Percentiles rank a stretch among this genome's conserved stretches.
These are phyloP conservation scores for Actinomortierella wolfii DNA, from an alignment of 371 early-diverging fungal species.

Conservation along the genomic window DNA sequence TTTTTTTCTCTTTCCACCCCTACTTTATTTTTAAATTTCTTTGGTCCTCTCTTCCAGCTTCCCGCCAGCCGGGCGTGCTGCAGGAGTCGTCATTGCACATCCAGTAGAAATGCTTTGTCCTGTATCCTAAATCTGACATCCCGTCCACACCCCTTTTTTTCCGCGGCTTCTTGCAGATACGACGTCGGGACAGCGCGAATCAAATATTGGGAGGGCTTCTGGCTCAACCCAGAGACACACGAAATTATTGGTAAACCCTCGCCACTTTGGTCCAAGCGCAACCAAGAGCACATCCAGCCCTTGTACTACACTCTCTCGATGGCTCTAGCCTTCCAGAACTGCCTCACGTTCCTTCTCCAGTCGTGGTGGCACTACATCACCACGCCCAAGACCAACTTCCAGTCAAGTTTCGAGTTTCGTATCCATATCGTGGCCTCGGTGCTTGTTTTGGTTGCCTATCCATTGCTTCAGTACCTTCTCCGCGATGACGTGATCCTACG, in stretches of 20 bases:
- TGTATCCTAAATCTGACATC: not conserved
- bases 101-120: not conserved
- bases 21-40: not conserved
- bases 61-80: too few species aligned
- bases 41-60: not conserved
- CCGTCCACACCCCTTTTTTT: not conserved
- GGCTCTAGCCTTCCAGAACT: slow-evolving; percentile 23
- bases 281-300: slow-evolving; percentile 25
- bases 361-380: slow-evolving; percentile 36
- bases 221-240: slow-evolving; percentile 22
- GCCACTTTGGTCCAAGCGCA: slow-evolving; percentile 12
- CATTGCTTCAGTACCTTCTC: slow-evolving; percentile 24
- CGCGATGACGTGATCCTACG: slow-evolving; percentile 19
- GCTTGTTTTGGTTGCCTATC: slow-evolving; percentile 14
- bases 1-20: not conserved
- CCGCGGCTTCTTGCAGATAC: slow-evolving; percentile 11
- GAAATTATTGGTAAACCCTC: slow-evolving; percentile 28
- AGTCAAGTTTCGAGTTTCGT: slow-evolving; percentile 35
- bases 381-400: slow-evolving; percentile 26
- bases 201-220: slow-evolving; percentile 37
- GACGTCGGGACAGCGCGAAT: slow-evolving; percentile 32
- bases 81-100: not conserved
- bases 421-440: slow-evolving; percentile 17
- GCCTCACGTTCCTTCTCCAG: slow-evolving; percentile 21
- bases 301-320: slow-evolving; percentile 38